phyloP scores from a whole-genome alignment of 805 yeast genomes.

The Nakazawaea populi region DNA sequence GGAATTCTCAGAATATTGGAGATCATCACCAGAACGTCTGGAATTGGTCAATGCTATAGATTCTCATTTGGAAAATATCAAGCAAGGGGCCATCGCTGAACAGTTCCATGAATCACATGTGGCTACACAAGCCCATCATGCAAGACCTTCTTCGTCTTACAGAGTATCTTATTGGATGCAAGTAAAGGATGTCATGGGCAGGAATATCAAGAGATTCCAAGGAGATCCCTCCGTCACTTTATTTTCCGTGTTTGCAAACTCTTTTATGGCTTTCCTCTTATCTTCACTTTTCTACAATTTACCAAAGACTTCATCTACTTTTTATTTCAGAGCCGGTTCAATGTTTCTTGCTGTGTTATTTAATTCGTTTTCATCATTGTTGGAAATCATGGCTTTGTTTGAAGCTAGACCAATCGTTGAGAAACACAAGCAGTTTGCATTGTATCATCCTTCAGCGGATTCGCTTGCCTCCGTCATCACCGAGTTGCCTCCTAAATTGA shows the following conservation, averaged over 20 bases:
- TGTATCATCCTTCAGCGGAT: slow-evolving; percentile 71
- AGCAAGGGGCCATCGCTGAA: slow-evolving; percentile 13
- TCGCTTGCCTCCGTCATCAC: slow-evolving; percentile 57
- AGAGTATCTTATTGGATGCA: slow-evolving; percentile 41
- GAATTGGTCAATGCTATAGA: slow-evolving; percentile 36
- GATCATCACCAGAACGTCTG: slow-evolving; percentile 23
- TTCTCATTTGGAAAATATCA: slow-evolving; percentile 12
- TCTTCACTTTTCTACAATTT: slow-evolving; percentile 59
- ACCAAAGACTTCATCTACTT: slow-evolving; percentile 45
- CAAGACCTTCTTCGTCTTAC: slow-evolving; percentile 37
- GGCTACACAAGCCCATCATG: slow-evolving; percentile 36
- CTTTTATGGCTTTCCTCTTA: slow-evolving; percentile 49
- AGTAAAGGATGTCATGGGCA: slow-evolving; percentile 33
- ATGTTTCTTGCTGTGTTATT: slow-evolving; percentile 55
- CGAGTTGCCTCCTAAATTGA: slow-evolving; percentile 56
- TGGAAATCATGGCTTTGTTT: slow-evolving; percentile 39
- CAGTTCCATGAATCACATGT: slow-evolving; percentile 23
- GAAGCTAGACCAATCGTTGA: slow-evolving; percentile 53
- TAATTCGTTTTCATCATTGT: slow-evolving; percentile 40
- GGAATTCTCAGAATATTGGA: slow-evolving; percentile 35
- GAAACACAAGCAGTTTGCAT: slow-evolving; percentile 65
- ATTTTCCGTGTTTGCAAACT: slow-evolving; percentile 33
- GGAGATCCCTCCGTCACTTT: slow-evolving; percentile 39
- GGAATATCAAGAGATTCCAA: slow-evolving; percentile 38
- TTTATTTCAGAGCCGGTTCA: slow-evolving; percentile 60